phyloP scores from a whole-genome alignment of 2,329 filamentous ascomycete genomes.

The Aspergillus sp. region DNA sequence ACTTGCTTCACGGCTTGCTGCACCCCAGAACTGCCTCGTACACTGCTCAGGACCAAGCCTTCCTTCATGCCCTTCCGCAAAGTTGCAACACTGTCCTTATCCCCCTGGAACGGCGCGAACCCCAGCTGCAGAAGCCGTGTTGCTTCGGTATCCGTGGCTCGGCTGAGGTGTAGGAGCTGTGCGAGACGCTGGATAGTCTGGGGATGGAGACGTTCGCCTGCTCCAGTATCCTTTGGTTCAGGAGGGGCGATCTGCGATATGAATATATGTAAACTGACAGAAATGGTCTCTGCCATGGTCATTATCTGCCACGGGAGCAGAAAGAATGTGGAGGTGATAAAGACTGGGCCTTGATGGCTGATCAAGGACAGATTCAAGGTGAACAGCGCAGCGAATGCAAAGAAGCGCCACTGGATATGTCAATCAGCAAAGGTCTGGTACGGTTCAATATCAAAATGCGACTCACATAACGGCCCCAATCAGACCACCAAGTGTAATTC shows the following conservation, averaged over 20 bases:
- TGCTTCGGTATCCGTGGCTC: slow-evolving; percentile 67
- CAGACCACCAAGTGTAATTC: slow-evolving; percentile 43
- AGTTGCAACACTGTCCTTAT: slow-evolving; percentile 62
- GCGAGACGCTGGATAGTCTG: slow-evolving; percentile 64
- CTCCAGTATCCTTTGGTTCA: slow-evolving; percentile 44
- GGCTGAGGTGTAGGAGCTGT: slow-evolving; percentile 62
- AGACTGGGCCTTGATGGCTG: slow-evolving; percentile 50
- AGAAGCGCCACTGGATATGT: slow-evolving; percentile 48
- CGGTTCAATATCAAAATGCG: not conserved
- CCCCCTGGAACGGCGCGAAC: slow-evolving; percentile 76
- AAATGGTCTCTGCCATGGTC: slow-evolving; percentile 70
- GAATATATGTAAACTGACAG: slow-evolving; percentile 78
- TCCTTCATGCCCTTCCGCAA: slow-evolving; percentile 74
- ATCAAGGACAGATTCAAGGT: slow-evolving; percentile 59
- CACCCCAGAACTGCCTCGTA: slow-evolving; percentile 77
- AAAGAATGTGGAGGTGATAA: slow-evolving; percentile 46
- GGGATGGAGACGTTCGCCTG: slow-evolving; percentile 36
- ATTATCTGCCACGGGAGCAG: slow-evolving; percentile 81
- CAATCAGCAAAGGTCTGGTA: not conserved
- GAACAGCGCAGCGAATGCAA: slow-evolving; percentile 54
- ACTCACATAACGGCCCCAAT: slow-evolving; percentile 48
- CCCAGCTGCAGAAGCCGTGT: slow-evolving; percentile 72
- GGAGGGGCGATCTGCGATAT: slow-evolving; percentile 77
- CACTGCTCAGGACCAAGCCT: slow-evolving; percentile 84
- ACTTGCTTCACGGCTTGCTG: slow-evolving; percentile 72